Evolutionary conservation across 1,284 basidiomycete species (phyloP).

Genomic region (Heliocybe sulcata): DNA sequence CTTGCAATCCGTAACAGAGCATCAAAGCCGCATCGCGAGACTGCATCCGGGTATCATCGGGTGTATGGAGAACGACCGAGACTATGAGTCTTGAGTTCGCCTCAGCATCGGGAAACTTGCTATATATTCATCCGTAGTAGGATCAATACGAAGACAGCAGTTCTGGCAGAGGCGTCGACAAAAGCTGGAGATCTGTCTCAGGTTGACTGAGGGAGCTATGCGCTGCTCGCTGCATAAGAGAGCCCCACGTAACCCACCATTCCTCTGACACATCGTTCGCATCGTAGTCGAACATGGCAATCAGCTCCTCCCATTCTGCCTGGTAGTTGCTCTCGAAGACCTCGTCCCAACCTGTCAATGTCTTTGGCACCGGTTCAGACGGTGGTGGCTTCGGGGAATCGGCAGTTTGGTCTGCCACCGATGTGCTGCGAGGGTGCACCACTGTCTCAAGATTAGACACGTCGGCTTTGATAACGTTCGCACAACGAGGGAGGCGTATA

Average conservation of each 20-base stretch:
- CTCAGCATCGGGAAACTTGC: too few species aligned
- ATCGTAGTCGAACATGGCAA: not conserved
- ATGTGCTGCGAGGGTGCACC: not conserved
- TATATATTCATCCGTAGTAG: too few species aligned
- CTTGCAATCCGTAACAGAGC: too few species aligned
- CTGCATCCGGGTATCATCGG: too few species aligned
- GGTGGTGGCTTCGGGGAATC: not conserved
- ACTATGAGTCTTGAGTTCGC: too few species aligned
- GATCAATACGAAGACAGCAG: too few species aligned
- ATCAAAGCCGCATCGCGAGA: too few species aligned
- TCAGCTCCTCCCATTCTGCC: not conserved
- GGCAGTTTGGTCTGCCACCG: not conserved
- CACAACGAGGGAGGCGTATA: not conserved
- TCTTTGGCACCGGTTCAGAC: not conserved
- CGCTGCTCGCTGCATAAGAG: not conserved
- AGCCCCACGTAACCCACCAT: not conserved
- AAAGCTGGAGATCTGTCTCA: too few species aligned
- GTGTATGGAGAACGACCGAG: too few species aligned
- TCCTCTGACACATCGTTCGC: not conserved
- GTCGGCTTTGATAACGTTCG: not conserved
- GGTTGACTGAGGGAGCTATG: too few species aligned
- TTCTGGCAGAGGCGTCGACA: too few species aligned
- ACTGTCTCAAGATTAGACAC: not conserved
- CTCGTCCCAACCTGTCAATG: not conserved
- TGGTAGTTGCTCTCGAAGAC: not conserved